Conservation (phyloP, 306 rosid genomes). For the Trifolium pratense region DNA sequence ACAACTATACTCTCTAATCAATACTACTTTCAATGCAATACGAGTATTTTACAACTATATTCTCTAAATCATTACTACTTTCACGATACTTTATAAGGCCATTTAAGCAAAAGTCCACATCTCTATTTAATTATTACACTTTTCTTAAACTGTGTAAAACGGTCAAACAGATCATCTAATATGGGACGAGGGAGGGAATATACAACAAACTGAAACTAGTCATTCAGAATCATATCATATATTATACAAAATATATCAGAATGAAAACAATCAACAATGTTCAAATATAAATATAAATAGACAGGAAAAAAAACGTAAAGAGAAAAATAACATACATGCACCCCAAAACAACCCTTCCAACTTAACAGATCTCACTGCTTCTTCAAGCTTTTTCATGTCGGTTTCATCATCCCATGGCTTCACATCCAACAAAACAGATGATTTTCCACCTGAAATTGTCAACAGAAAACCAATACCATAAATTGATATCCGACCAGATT, state of each 20-base stretch:
- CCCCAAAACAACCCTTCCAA: conserved; percentile 92
- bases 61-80: too few species aligned
- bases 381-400: conserved; percentile 95
- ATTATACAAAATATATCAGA: neutral
- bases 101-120: too few species aligned
- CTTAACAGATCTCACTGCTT: conserved; percentile 79
- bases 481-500: neutral
- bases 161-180: too few species aligned
- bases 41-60: too few species aligned
- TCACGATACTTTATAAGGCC: too few species aligned
- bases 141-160: too few species aligned
- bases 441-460: conserved; percentile 74
- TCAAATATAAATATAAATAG: neutral
- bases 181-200: too few species aligned
- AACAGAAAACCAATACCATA: neutral
- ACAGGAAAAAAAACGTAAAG: neutral
- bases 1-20: too few species aligned
- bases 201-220: neutral
- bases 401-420: conserved; percentile 99
- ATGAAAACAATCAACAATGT: neutral
- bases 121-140: too few species aligned
- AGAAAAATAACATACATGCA: conserved; percentile 69
- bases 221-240: neutral
- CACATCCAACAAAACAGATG: conserved; percentile 90
- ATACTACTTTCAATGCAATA: too few species aligned